Evolutionary conservation across 208 protist species (phyloP).

Genomic region (Trypanosoma mega): DNA sequence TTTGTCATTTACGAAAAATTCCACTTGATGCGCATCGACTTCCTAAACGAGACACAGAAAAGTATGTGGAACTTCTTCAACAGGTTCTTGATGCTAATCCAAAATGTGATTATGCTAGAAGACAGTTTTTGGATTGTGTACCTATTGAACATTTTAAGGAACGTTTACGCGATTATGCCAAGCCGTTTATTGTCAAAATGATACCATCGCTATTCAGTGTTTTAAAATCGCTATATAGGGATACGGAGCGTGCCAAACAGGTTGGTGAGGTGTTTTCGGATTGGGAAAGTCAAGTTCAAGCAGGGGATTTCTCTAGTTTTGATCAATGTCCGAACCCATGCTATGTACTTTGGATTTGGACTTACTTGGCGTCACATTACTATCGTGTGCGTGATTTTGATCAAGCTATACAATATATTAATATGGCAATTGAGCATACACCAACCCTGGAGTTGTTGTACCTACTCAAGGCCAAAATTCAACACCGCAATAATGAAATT

Average conservation of each 20-base stretch:
- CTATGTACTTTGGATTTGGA: constrained; percentile 87
- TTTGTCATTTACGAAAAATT: constrained; percentile 79
- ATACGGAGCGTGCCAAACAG: constrained; percentile 53
- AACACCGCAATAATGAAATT: constrained; percentile 74
- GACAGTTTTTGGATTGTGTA: constrained; percentile 76
- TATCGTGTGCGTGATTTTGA: constrained; percentile 59
- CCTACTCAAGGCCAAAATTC: constrained; percentile 88
- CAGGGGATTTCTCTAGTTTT: constrained; percentile 66
- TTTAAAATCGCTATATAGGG: constrained; percentile 91
- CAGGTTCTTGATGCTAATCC: constrained; percentile 51
- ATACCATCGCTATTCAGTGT: constrained; percentile 94
- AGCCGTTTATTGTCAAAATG: constrained; percentile 80
- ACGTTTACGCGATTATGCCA: constrained; percentile 46
- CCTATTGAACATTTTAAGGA: constrained; percentile 69
- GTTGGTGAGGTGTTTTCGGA: constrained; percentile 77
- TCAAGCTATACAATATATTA: constrained; percentile 77
- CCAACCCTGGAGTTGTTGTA: constrained; percentile 95
- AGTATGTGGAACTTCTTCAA: constrained; percentile 72
- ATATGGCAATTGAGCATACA: constrained; percentile 93
- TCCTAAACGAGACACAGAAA: constrained; percentile 46
- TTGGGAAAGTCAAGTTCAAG: constrained; percentile 60
- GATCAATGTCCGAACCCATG: constrained; percentile 60
- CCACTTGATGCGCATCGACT: constrained; percentile 54
- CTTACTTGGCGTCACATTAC: constrained; percentile 91
- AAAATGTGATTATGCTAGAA: constrained; percentile 55